These are phyloP conservation scores for Elongisporangium undulatum DNA, from an alignment of 352 stramenopile species.

Conservation along the genomic window DNA sequence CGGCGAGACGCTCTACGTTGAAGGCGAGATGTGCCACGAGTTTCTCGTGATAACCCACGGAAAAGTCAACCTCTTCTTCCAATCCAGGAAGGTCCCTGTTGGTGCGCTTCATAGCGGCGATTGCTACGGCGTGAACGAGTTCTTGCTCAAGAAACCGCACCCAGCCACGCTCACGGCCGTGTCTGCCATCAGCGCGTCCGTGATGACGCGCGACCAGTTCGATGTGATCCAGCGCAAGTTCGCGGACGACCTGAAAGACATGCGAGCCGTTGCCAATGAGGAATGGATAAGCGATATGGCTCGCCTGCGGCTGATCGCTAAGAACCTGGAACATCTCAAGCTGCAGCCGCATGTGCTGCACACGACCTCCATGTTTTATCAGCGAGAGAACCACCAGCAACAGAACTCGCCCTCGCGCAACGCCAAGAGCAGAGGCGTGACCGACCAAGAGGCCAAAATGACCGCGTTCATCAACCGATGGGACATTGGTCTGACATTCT, in stretches of 20 bases:
- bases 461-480: constrained; percentile 25
- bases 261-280: constrained; percentile 36
- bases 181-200: constrained; percentile 49
- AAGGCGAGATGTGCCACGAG: constrained; percentile 66
- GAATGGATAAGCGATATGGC: constrained; percentile 36
- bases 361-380: constrained; percentile 50
- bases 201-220: constrained; percentile 76
- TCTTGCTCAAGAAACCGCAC: constrained; percentile 44
- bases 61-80: constrained; percentile 63
- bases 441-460: constrained; percentile 5
- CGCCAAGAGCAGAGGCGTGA: not conserved
- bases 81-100: constrained; percentile 36
- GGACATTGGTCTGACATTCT: constrained; percentile 43
- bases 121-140: constrained; percentile 67
- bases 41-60: constrained; percentile 63
- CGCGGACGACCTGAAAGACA: constrained; percentile 44
- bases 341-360: constrained; percentile 46
- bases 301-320: constrained; percentile 21
- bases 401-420: not conserved
- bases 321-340: constrained; percentile 50
- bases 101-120: constrained; percentile 55
- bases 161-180: constrained; percentile 40
- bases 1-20: constrained; percentile 59
- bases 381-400: constrained; percentile 24
- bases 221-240: constrained; percentile 61